Conservation (phyloP, 257 asterid species). For the Cordia subcordata region DNA sequence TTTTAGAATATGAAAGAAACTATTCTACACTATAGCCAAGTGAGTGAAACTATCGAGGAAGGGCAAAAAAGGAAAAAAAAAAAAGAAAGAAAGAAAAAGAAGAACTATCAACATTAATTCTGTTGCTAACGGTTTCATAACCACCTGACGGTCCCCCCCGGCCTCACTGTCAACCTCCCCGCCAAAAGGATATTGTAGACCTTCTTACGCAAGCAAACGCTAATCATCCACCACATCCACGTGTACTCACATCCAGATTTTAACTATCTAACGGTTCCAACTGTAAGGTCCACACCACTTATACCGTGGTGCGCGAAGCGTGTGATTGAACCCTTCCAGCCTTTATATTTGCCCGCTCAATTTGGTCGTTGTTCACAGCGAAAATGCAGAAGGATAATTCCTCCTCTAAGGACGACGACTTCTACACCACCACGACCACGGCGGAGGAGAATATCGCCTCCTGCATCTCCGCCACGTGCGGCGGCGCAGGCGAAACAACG, state of each 20-base stretch:
- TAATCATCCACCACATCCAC: neutral
- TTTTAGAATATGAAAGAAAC: too few species aligned
- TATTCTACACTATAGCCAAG: too few species aligned
- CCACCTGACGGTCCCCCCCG: slow-evolving; percentile 3
- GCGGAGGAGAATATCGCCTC: neutral
- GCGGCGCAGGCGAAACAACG: neutral
- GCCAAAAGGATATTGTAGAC: slow-evolving; percentile 10
- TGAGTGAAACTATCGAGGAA: neutral
- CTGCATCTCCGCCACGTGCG: neutral
- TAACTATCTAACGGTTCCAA: neutral
- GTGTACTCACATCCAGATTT: neutral
- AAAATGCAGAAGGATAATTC: slow-evolving; percentile 44
- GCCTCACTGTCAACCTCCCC: slow-evolving; percentile 1
- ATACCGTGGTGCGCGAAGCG: neutral
- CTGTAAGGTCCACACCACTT: neutral
- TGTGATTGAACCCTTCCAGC: neutral
- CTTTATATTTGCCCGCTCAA: neutral
- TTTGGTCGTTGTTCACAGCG: neutral
- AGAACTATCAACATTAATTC: neutral
- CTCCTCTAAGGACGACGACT: slow-evolving; percentile 7
- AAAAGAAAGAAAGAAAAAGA: too few species aligned
- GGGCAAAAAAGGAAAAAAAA: too few species aligned
- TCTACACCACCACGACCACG: slow-evolving; percentile 2
- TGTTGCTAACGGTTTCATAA: slow-evolving; percentile 7
- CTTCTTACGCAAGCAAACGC: slow-evolving; percentile 12